Conservation (phyloP, 129 eudicot genomes). For the Lactuca saligna region DNA sequence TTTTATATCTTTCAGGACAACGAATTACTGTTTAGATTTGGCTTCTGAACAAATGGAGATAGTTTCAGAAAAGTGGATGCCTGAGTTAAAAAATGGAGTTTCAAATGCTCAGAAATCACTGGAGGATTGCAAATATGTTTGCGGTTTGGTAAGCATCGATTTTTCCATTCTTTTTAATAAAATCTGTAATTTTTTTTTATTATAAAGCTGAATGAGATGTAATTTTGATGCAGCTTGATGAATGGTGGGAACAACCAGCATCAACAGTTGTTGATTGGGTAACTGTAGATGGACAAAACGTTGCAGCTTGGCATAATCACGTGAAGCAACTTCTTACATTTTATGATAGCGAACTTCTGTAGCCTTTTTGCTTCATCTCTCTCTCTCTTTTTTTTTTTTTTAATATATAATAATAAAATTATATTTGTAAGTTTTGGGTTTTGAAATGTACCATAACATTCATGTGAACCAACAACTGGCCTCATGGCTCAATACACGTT, state of each 20-base stretch:
- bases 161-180: neutral
- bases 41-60: conserved; percentile 87
- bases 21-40: conserved; percentile 61
- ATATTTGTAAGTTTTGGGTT: too few relatives aligned
- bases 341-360: conserved; percentile 59
- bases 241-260: conserved; percentile 99
- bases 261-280: conserved; percentile 98
- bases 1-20: conserved; percentile 54
- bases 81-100: conserved; percentile 60
- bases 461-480: conserved; percentile 63
- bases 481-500: conserved; percentile 18
- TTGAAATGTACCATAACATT: conserved; percentile 24
- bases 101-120: conserved; percentile 60
- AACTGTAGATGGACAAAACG: conserved; percentile 81
- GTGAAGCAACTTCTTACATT: conserved; percentile 92
- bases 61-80: conserved; percentile 67
- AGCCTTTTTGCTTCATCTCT: neutral
- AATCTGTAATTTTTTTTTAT: neutral
- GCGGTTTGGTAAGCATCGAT: conserved; percentile 72
- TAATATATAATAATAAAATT: neutral
- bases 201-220: neutral
- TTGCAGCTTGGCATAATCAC: conserved; percentile 85
- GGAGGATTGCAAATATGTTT: conserved; percentile 81
- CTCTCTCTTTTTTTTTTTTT: neutral
- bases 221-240: conserved; percentile 67